phyloP scores from a whole-genome alignment of 257 asterid genomes.

The Lantana camara region DNA sequence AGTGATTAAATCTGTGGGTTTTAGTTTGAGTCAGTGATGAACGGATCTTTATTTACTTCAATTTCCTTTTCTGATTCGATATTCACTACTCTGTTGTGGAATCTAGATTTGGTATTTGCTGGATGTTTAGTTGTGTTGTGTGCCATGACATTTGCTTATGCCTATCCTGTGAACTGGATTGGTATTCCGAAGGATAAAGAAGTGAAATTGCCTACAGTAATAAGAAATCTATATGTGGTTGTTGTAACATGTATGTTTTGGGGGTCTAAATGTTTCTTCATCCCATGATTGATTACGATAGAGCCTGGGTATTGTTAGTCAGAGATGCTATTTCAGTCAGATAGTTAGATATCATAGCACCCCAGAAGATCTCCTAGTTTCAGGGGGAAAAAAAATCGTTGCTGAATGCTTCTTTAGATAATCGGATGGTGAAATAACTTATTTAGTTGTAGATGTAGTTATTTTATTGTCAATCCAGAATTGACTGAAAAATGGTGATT shows the following conservation, averaged over 20 bases:
- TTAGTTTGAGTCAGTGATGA: slow-evolving; percentile 2
- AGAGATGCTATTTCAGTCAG: neutral
- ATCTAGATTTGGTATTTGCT: neutral
- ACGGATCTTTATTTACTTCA: slow-evolving; percentile 18
- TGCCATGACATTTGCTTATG: neutral
- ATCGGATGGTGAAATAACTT: neutral
- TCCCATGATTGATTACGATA: slow-evolving; percentile 21
- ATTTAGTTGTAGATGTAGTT: neutral
- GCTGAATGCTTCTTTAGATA: neutral
- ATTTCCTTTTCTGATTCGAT: neutral
- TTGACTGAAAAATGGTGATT: slow-evolving; percentile 13
- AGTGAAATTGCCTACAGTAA: slow-evolving; percentile 13
- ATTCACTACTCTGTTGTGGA: neutral
- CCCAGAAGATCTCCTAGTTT: neutral
- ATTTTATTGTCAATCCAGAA: neutral
- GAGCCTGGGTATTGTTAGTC: neutral
- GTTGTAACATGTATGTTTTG: neutral
- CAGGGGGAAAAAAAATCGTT: neutral
- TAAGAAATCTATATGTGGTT: slow-evolving; percentile 13
- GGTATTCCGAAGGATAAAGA: slow-evolving; percentile 17
- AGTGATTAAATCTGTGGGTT: slow-evolving; percentile 21
- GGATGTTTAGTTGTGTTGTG: neutral
- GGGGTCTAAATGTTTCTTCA: neutral
- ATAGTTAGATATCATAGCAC: neutral
- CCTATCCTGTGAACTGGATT: slow-evolving; percentile 1